Percentiles rank a stretch among this genome's conserved stretches.
Conservation (phyloP, 164 flowering plant genomes). For the Amborella trichopoda region DNA sequence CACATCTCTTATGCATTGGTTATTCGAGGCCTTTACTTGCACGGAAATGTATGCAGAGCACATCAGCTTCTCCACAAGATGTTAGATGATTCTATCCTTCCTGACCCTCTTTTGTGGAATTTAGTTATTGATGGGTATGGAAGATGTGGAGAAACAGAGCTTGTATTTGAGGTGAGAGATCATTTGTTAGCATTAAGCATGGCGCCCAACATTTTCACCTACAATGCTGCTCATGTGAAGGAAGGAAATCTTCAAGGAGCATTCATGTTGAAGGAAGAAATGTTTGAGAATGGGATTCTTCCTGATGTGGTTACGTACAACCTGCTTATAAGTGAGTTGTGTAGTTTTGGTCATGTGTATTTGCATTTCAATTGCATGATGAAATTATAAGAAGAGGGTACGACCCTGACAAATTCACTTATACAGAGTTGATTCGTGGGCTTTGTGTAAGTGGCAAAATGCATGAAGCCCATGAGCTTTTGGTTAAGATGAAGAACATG, state of each 20-base stretch:
- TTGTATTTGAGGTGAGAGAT: conserved; percentile 30
- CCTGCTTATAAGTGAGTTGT: conserved; percentile 49
- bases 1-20: conserved; percentile 43
- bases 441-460: conserved; percentile 26
- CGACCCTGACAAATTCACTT: conserved; percentile 50
- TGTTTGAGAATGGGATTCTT: conserved; percentile 25
- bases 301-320: conserved; percentile 72
- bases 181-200: conserved; percentile 44
- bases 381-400: conserved; percentile 49
- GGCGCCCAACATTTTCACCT: conserved; percentile 53
- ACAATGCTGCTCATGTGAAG: conserved; percentile 44
- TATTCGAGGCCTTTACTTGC: conserved; percentile 47
- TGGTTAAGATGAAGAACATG: conserved; percentile 20
- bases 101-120: conserved; percentile 61
- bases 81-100: conserved; percentile 37
- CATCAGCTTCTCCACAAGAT: conserved; percentile 26
- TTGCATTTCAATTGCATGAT: conserved; percentile 37
- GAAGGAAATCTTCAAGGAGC: conserved; percentile 34
- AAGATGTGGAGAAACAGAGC: conserved; percentile 32
- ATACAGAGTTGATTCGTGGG: conserved; percentile 59
- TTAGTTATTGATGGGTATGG: conserved; percentile 48
- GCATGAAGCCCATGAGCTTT: conserved; percentile 36
- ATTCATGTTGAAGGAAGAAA: conserved; percentile 33
- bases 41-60: conserved; percentile 39
- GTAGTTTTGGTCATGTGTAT: conserved; percentile 24